Conservation (phyloP, 192 early-diverging fungal genomes). For the Dissophora globulifera region DNA sequence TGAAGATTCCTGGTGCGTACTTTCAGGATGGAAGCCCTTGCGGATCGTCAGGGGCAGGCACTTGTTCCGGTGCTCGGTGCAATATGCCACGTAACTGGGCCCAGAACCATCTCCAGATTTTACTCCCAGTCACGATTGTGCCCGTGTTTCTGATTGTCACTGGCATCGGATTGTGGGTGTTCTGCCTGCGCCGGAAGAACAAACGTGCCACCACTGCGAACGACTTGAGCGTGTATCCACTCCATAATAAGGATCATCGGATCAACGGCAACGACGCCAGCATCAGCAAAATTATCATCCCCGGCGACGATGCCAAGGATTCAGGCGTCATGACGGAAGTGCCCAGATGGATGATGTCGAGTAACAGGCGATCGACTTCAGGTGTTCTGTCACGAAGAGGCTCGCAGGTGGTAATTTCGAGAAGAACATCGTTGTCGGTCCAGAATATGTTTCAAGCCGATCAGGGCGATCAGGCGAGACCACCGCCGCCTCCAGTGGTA, state of each 20-base stretch:
- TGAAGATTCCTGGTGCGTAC: constrained; percentile 53
- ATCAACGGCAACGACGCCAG: too few relatives aligned
- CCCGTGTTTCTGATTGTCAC: constrained; percentile 3
- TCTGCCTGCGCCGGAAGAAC: constrained; percentile 10
- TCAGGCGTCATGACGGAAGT: constrained; percentile 2
- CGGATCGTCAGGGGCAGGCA: constrained; percentile 59
- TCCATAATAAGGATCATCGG: too few relatives aligned
- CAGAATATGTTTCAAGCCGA: background rate
- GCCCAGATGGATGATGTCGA: constrained; percentile 16
- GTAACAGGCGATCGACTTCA: background rate
- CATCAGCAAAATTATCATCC: too few relatives aligned
- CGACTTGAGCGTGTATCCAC: too few relatives aligned
- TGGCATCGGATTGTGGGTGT: background rate
- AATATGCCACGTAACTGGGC: constrained; percentile 11
- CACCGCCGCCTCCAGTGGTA: too few relatives aligned
- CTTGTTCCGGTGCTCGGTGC: constrained; percentile 67
- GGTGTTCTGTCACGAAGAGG: background rate
- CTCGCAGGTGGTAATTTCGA: constrained; percentile 1
- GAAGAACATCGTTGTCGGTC: background rate
- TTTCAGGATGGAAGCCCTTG: constrained; percentile 78
- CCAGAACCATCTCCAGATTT: constrained; percentile 5
- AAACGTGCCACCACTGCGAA: too few relatives aligned
- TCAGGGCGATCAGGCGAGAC: background rate
- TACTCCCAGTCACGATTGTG: constrained; percentile 7
- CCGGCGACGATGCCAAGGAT: background rate